Evolutionary conservation across 495 filamentous ascomycete species (phyloP).

Genomic region (Hyphodiscus hymeniophilus): DNA sequence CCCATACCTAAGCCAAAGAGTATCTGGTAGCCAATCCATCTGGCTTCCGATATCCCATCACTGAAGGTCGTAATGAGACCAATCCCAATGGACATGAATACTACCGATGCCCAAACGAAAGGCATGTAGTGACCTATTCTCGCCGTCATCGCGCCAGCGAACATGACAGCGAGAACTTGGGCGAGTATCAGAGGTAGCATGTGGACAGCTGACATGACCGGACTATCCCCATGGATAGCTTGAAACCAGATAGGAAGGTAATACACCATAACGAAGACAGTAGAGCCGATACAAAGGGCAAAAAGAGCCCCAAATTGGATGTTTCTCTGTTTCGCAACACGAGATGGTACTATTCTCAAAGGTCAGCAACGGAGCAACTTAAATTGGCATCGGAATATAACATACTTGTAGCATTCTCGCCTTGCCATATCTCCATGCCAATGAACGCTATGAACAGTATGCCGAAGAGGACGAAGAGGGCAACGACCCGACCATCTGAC

Average conservation of each 20-base stretch:
- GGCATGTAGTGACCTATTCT: conserved; percentile 60
- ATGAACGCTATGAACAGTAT: conserved; percentile 55
- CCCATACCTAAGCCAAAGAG: conserved; percentile 66
- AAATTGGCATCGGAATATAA: conserved; percentile 65
- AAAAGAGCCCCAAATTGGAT: too few species aligned
- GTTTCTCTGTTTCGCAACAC: too few species aligned
- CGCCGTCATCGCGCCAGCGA: conserved; percentile 44
- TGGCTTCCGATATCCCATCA: conserved; percentile 34
- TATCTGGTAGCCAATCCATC: conserved; percentile 66
- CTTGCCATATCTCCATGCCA: conserved; percentile 54
- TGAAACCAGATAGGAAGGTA: conserved; percentile 75
- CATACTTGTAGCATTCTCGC: conserved; percentile 68
- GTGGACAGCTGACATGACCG: conserved; percentile 65
- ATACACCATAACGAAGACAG: conserved; percentile 58
- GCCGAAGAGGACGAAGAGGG: conserved; percentile 50
- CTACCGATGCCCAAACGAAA: conserved; percentile 41
- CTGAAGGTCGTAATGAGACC: conserved; percentile 57
- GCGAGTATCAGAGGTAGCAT: conserved; percentile 51
- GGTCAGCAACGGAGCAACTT: conserved; percentile 51
- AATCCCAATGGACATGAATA: conserved; percentile 49
- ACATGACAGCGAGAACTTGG: conserved; percentile 37
- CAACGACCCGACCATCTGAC: conserved; percentile 27
- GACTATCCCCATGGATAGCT: conserved; percentile 50
- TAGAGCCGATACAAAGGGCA: conserved; percentile 51
- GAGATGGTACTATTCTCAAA: too few species aligned